These are phyloP conservation scores for Hura crepitans DNA, from an alignment of 441 rosid genomes.

Conservation along the genomic window DNA sequence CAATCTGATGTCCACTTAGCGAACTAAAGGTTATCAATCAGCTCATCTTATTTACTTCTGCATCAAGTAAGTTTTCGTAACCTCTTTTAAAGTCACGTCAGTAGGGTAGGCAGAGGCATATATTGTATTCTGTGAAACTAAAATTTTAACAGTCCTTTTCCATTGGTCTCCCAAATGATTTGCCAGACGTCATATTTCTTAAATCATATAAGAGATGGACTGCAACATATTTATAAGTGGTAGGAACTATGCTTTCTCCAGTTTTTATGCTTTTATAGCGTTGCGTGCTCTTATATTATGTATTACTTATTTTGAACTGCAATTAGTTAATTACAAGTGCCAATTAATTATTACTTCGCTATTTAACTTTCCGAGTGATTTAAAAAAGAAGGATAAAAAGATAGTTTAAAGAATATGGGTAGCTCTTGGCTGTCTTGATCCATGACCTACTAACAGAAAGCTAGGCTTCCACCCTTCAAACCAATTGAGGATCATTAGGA, in stretches of 20 bases:
- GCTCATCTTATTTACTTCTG: not conserved
- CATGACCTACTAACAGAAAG: not conserved
- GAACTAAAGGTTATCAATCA: not conserved
- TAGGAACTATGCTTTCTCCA: not conserved
- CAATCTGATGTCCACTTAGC: not conserved
- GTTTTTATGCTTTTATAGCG: not conserved
- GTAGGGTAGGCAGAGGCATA: not conserved
- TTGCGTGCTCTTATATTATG: too few species aligned
- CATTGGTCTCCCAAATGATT: too few species aligned
- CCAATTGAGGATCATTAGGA: conserved; percentile 6
- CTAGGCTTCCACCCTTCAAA: not conserved
- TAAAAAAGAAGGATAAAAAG: too few species aligned
- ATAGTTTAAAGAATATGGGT: not conserved
- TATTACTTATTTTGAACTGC: too few species aligned
- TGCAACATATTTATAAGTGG: not conserved
- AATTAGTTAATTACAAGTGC: too few species aligned
- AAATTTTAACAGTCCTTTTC: not conserved
- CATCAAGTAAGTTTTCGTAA: too few species aligned
- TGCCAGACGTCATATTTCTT: too few species aligned
- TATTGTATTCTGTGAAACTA: not conserved
- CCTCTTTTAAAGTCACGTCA: too few species aligned
- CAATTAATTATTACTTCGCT: too few species aligned
- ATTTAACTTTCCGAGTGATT: too few species aligned
- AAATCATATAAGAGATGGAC: too few species aligned
- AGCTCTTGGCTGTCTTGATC: not conserved